Conservation (phyloP, 257 asterid species). For the Knoxia roxburghii region DNA sequence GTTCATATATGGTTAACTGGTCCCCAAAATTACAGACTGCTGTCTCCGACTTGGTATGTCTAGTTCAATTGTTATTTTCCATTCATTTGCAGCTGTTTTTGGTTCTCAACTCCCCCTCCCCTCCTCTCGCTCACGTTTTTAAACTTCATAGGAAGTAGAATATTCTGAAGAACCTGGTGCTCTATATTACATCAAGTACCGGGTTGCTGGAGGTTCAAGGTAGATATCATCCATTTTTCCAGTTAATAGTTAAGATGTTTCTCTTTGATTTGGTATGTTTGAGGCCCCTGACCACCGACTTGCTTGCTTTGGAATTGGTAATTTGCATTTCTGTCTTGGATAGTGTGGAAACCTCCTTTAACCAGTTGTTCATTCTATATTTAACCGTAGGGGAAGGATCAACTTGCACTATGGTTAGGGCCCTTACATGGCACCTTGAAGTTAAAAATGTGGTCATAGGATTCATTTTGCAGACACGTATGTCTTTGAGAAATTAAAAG, state of each 20-base stretch:
- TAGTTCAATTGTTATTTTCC: conserved; percentile 7
- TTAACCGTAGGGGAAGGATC: neutral
- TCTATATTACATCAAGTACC: conserved; percentile 88
- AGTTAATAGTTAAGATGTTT: neutral
- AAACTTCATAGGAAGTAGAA: conserved; percentile 74
- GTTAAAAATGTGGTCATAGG: neutral
- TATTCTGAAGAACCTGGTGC: conserved; percentile 92
- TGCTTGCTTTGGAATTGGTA: neutral
- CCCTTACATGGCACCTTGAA: neutral
- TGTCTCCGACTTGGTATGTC: conserved; percentile 83
- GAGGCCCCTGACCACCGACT: neutral
- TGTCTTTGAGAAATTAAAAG: neutral
- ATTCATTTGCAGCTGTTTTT: conserved; percentile 8
- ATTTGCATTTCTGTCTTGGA: neutral
- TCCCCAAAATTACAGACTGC: conserved; percentile 98
- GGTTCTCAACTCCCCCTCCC: neutral
- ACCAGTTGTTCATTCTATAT: neutral
- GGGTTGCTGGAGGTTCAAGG: conserved; percentile 99
- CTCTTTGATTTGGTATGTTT: neutral
- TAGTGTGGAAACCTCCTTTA: neutral
- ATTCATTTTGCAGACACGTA: neutral
- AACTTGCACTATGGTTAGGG: neutral
- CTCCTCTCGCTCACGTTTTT: neutral
- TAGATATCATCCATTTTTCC: conserved; percentile 18
- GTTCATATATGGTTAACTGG: conserved; percentile 99